Conservation (phyloP, 73 alveolate species). For the Symbiodinium natans region DNA sequence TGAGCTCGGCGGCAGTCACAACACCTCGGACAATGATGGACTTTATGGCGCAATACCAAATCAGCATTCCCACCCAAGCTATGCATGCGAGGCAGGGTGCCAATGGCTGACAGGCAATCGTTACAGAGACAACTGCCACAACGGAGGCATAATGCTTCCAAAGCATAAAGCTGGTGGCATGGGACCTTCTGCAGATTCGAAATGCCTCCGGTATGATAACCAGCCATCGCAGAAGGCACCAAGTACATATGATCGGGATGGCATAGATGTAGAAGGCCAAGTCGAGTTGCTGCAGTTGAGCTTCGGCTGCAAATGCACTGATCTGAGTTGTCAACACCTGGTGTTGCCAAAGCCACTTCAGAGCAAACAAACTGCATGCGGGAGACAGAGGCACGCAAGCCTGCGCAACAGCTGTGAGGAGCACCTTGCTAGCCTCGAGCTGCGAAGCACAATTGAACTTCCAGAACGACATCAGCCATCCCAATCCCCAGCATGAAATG, state of each 20-base stretch:
- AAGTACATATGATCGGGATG: conserved; percentile 13
- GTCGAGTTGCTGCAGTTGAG: conserved; percentile 8
- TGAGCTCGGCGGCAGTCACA: not conserved
- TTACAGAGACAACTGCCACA: not conserved
- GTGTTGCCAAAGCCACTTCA: conserved; percentile 29
- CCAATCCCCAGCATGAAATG: not conserved
- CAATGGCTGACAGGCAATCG: not conserved
- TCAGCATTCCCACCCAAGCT: conserved; percentile 8
- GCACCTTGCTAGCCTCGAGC: conserved; percentile 19
- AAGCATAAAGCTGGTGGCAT: conserved; percentile 2
- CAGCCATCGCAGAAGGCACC: not conserved
- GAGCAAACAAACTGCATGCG: not conserved
- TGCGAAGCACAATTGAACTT: not conserved
- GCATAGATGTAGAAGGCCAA: not conserved
- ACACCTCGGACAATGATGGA: not conserved
- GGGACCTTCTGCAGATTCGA: not conserved
- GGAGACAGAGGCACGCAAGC: conserved; percentile 5
- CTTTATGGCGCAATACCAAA: conserved; percentile 43
- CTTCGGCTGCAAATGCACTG: not conserved
- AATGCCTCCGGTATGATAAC: not conserved
- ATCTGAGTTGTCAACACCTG: not conserved
- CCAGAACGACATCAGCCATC: conserved; percentile 32
- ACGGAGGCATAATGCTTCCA: conserved; percentile 59
- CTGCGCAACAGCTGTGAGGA: not conserved
- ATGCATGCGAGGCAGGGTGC: conserved; percentile 21